A percentile compares a stretch with the other conserved stretches of the same genome.
Conservation (phyloP, 2,329 filamentous ascomycete species). For the Diplodia mutila region DNA sequence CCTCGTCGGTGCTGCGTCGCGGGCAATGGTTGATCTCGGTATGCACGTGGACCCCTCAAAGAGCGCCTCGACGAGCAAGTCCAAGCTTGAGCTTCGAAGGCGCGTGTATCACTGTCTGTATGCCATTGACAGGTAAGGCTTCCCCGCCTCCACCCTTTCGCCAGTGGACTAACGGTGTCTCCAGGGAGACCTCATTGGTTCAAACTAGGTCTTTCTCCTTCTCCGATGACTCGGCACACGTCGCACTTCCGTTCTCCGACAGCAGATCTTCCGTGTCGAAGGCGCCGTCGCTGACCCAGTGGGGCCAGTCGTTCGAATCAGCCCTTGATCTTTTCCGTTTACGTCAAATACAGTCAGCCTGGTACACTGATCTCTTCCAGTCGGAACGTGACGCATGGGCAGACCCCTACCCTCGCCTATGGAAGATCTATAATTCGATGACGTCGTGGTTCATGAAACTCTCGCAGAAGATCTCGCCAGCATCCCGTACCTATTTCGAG, state of each 20-base stretch:
- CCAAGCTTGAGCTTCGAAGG: conserved; percentile 74
- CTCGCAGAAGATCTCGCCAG: conserved; percentile 65
- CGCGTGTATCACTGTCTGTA: conserved; percentile 91
- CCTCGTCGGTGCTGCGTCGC: conserved; percentile 84
- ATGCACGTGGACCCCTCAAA: conserved; percentile 88
- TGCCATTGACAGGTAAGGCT: conserved; percentile 74
- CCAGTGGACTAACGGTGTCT: conserved; percentile 16
- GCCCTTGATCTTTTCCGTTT: conserved; percentile 81
- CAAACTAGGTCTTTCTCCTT: conserved; percentile 90
- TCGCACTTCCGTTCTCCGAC: conserved; percentile 68
- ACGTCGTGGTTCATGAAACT: conserved; percentile 80
- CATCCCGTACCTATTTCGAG: conserved; percentile 77
- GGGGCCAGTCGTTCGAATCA: conserved; percentile 64
- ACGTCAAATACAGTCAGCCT: conserved; percentile 81
- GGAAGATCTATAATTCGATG: conserved; percentile 76
- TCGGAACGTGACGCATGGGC: conserved; percentile 70
- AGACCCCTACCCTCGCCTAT: conserved; percentile 72
- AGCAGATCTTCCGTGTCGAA: conserved; percentile 41
- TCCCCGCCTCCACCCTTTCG: background rate
- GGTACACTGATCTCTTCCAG: conserved; percentile 88
- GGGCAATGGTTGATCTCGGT: conserved; percentile 85
- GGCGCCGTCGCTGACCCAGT: conserved; percentile 55
- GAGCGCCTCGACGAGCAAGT: conserved; percentile 68
- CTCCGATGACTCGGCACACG: conserved; percentile 83
- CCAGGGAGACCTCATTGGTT: conserved; percentile 83